Percentiles rank a stretch among this genome's conserved stretches.
These are phyloP conservation scores for Sporothrix luriei DNA, from an alignment of 2,329 filamentous ascomycete species.

Conservation along the genomic window DNA sequence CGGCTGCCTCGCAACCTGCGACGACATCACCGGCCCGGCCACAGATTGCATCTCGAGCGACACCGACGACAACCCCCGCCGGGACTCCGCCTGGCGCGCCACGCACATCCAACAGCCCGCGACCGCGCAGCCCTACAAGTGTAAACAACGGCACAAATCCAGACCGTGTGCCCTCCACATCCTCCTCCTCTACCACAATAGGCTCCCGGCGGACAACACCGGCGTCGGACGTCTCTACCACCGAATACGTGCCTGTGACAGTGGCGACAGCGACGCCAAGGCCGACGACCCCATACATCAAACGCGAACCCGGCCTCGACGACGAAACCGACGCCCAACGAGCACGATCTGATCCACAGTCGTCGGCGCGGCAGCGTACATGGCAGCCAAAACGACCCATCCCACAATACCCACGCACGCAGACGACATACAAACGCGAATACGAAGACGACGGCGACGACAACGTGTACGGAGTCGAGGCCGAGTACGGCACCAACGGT, in stretches of 20 bases:
- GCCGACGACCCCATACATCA: background rate
- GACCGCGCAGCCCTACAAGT: background rate
- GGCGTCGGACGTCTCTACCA: slow-evolving; percentile 18
- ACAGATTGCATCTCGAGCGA: background rate
- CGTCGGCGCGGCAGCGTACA: background rate
- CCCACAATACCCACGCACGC: background rate
- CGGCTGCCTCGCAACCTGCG: background rate
- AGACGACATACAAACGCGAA: slow-evolving; percentile 1
- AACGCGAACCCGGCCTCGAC: background rate
- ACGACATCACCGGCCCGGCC: background rate
- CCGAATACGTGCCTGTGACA: background rate
- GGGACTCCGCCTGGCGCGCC: background rate
- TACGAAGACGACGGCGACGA: background rate
- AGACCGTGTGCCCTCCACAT: background rate
- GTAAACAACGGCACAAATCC: background rate
- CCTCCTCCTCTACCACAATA: slow-evolving; percentile 15
- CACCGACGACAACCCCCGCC: background rate
- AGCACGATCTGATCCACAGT: background rate
- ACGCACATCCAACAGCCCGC: background rate
- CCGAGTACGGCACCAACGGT: background rate
- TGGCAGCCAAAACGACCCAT: background rate
- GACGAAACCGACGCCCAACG: background rate
- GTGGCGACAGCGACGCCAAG: background rate
- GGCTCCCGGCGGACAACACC: slow-evolving; percentile 21
- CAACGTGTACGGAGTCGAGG: background rate